Evolutionary conservation across 2,329 filamentous ascomycete species (phyloP), one percentile per base, ranked within the genome.

Genomic region (Hyphodiscus sp.): DNA sequence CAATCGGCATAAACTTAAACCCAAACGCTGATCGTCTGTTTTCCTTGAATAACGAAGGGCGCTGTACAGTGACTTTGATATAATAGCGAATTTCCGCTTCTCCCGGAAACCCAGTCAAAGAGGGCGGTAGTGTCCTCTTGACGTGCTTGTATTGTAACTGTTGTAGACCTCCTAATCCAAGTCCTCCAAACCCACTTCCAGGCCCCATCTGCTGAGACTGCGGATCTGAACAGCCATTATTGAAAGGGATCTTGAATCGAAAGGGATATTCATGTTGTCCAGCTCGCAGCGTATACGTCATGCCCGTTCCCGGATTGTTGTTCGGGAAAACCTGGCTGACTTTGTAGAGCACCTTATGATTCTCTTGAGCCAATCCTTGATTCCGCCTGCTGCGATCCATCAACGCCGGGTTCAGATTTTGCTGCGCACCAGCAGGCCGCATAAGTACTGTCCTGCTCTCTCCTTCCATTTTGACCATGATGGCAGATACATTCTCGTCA

Each of bases 51-150:
- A 96, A 78, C 15, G 87, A 85, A 0, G 91, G 90, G n/a, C 91
- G 79, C 65, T 91, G 89, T 6, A 97, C 84, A 0, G 94, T 97
- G n/a, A 87, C 90, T 69, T 99, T 99, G 67, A 97, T 79, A 68
- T 89, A 99, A 71, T 99, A 99, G 61, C 85, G 81, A 56, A 97
- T 91, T 70, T 96, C 91, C 20, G 91, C 92, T 69, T 91, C 83
- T 30, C 86, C 86, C 0, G 89, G 89, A 61, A 94, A 91, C 2
- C 89, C 90, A n/a, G 81, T 88, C 51, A 97, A 74, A 4, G 91
- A 95, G 0, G 94, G 94, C 5, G 94, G 94, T 11, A 99, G 76
- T 0, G 91, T 95, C 62, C 84, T 83, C 66, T 87, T 94, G 58
- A 94, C 82, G 73, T 99, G 94, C 41, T 68, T 68, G 48, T 84